phyloP scores from a whole-genome alignment of 2,329 filamentous ascomycete species.

The Ceratocystis cubensis region DNA sequence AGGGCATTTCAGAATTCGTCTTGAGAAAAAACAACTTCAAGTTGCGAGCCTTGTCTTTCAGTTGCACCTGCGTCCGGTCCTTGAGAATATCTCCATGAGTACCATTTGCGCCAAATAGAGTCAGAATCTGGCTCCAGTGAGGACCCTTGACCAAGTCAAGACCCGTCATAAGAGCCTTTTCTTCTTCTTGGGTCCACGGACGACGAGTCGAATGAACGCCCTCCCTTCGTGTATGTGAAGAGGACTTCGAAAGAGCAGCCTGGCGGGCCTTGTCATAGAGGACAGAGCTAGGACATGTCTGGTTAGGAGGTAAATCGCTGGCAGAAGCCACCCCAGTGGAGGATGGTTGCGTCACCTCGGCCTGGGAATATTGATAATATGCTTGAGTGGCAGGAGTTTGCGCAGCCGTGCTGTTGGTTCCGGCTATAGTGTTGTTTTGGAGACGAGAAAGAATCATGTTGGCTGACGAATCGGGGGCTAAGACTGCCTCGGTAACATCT shows the following conservation, averaged over 20 bases:
- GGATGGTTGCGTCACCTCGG: constrained; percentile 10
- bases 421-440: constrained; percentile 29
- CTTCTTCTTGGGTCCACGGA: constrained; percentile 80
- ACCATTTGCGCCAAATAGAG: constrained; percentile 68
- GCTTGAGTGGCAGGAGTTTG: constrained; percentile 12
- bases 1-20: constrained; percentile 80
- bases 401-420: constrained; percentile 25
- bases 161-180: constrained; percentile 78
- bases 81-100: constrained; percentile 72
- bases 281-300: constrained; percentile 41
- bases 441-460: constrained; percentile 23
- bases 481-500: constrained; percentile 4
- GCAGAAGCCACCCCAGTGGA: background rate
- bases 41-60: constrained; percentile 86
- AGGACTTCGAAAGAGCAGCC: constrained; percentile 44
- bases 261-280: constrained; percentile 48
- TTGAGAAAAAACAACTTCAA: constrained; percentile 86
- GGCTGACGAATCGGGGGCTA: constrained; percentile 5
- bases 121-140: constrained; percentile 85
- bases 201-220: constrained; percentile 52
- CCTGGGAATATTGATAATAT: constrained; percentile 18
- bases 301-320: constrained; percentile 41
- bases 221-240: constrained; percentile 43
- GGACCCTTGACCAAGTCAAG: constrained; percentile 81
- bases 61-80: constrained; percentile 78